Evolutionary conservation across 305 asterid genomes (phyloP).

Genomic region (Stenogyne calaminthoides): DNA sequence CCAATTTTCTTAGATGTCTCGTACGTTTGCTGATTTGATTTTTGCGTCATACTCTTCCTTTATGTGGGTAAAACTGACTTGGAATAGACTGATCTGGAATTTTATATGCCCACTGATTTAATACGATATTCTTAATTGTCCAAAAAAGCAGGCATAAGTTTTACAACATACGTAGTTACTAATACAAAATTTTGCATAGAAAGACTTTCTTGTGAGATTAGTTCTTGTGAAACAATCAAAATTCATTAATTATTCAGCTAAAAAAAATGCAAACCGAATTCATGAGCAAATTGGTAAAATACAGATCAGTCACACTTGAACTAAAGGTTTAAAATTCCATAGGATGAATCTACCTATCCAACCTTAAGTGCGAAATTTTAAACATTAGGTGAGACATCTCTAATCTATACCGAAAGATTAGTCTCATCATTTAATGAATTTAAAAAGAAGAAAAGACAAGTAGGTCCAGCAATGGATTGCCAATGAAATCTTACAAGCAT

Average conservation of each 20-base stretch:
- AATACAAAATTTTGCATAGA: background rate
- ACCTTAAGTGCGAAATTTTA: background rate
- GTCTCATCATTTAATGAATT: background rate
- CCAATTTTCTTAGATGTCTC: background rate
- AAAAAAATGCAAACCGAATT: background rate
- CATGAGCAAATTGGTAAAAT: background rate
- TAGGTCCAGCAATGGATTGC: conserved; percentile 12
- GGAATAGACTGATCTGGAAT: no score
- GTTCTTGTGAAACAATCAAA: background rate
- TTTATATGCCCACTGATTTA: no score
- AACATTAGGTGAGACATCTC: conserved; percentile 18
- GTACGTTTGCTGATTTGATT: background rate
- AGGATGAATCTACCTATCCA: background rate
- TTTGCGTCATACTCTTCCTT: no score
- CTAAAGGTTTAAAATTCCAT: background rate
- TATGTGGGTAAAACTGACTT: no score
- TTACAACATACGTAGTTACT: no score
- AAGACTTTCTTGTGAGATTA: background rate
- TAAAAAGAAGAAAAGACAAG: background rate
- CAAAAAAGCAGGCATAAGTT: no score
- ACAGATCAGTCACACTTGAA: background rate
- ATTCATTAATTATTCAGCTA: background rate
- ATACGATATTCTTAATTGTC: no score
- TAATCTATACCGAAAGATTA: background rate
- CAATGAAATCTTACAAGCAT: background rate